phyloP scores from a whole-genome alignment of 2,329 filamentous ascomycete species.

The Fusarium decemcellulare region DNA sequence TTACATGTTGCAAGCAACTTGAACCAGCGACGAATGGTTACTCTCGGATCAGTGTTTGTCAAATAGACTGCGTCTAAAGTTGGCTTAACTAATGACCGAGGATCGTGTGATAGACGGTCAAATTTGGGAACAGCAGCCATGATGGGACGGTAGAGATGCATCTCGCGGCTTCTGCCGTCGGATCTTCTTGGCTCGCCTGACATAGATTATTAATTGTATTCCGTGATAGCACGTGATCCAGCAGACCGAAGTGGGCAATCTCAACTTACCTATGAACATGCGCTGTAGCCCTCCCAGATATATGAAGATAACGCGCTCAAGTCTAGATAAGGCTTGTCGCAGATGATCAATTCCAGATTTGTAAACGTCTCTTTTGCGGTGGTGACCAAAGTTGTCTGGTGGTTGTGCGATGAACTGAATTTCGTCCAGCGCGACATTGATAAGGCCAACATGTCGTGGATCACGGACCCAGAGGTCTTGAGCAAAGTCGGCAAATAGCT shows the following conservation, averaged over 20 bases:
- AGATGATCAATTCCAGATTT: neutral
- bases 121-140: neutral
- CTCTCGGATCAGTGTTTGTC: neutral
- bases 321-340: neutral
- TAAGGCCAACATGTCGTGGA: neutral
- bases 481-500: neutral
- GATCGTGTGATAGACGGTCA: neutral
- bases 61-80: neutral
- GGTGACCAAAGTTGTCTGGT: too few relatives aligned
- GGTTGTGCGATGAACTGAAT: too few relatives aligned
- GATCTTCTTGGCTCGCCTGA: neutral
- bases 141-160: neutral
- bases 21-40: neutral
- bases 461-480: neutral
- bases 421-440: neutral
- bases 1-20: fast-evolving
- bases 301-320: neutral
- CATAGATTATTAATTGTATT: neutral
- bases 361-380: neutral
- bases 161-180: neutral
- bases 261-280: neutral
- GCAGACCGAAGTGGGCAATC: too few relatives aligned
- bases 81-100: neutral
- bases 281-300: neutral
- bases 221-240: neutral